Conservation (phyloP, 2,329 filamentous ascomycete species). For the Monascus ruber region DNA sequence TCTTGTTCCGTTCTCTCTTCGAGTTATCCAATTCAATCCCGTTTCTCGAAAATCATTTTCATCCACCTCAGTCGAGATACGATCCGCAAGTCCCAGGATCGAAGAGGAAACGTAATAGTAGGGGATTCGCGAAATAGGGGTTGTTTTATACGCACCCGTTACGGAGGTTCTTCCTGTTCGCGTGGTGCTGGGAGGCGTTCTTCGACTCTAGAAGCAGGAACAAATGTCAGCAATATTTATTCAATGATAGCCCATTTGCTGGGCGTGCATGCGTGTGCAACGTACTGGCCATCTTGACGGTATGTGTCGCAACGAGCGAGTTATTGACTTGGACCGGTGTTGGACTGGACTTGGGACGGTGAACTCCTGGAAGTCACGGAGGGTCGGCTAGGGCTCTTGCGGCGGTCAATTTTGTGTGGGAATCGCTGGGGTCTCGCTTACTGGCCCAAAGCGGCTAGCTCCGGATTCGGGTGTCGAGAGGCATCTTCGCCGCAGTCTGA, state of each 20-base stretch:
- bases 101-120: background rate
- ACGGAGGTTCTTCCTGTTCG: slow-evolving; percentile 95
- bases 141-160: slow-evolving; percentile 66
- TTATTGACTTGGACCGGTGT: slow-evolving; percentile 25
- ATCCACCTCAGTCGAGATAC: too few relatives aligned
- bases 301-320: slow-evolving; percentile 25
- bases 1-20: background rate
- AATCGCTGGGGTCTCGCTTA: slow-evolving; percentile 23
- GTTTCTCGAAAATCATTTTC: background rate
- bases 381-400: slow-evolving; percentile 24
- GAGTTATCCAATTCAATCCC: background rate
- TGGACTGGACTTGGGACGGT: slow-evolving; percentile 25
- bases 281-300: slow-evolving; percentile 38
- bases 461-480: slow-evolving; percentile 7
- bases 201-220: slow-evolving; percentile 65
- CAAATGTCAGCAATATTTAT: slow-evolving; percentile 13
- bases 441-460: slow-evolving; percentile 2
- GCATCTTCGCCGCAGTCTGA: too few relatives aligned
- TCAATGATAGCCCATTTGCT: too few relatives aligned
- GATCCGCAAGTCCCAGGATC: too few relatives aligned
- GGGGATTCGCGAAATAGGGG: background rate
- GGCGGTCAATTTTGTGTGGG: slow-evolving; percentile 23
- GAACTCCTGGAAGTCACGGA: slow-evolving; percentile 13
- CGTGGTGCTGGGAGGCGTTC: slow-evolving; percentile 99
- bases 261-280: slow-evolving; percentile 4